Conservation (phyloP, 2,329 filamentous ascomycete genomes). For the Colletotrichum plurivorum region DNA sequence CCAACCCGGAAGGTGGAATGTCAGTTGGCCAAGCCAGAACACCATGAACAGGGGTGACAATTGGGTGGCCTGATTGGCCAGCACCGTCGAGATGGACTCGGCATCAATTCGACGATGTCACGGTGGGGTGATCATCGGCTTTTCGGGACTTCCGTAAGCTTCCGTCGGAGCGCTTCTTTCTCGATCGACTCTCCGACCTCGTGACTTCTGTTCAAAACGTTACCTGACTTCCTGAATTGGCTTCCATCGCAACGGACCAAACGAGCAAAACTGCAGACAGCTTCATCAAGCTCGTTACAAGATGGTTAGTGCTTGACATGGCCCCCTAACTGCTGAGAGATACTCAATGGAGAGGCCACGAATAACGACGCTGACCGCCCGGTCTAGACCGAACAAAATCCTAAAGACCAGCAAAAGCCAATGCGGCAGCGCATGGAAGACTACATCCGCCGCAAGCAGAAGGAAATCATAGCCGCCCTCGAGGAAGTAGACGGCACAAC, state of each 20-base stretch:
- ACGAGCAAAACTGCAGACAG: no score
- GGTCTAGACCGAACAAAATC: not conserved
- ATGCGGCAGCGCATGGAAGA: conserved; percentile 98
- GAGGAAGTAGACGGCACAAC: conserved; percentile 85
- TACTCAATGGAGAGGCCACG: not conserved
- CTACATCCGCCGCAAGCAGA: conserved; percentile 92
- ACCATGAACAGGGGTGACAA: not conserved
- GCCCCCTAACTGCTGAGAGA: no score
- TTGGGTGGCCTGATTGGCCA: not conserved
- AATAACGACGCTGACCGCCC: not conserved
- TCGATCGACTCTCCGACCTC: not conserved
- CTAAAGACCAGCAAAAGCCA: conserved; percentile 58
- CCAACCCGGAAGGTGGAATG: not conserved
- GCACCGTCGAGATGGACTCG: not conserved
- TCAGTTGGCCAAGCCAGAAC: not conserved
- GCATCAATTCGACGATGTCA: not conserved
- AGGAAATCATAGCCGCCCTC: conserved; percentile 85
- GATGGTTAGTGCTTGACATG: no score
- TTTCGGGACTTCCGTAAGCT: not conserved
- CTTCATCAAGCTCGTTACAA: no score
- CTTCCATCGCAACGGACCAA: no score
- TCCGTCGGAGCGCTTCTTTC: not conserved
- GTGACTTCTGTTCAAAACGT: no score
- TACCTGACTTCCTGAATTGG: no score
- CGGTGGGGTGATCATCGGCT: not conserved